Evolutionary conservation across 768 basidiomycete species (phyloP), one percentile per base, ranked within the genome.

Genomic region (Clavaria fumosa): DNA sequence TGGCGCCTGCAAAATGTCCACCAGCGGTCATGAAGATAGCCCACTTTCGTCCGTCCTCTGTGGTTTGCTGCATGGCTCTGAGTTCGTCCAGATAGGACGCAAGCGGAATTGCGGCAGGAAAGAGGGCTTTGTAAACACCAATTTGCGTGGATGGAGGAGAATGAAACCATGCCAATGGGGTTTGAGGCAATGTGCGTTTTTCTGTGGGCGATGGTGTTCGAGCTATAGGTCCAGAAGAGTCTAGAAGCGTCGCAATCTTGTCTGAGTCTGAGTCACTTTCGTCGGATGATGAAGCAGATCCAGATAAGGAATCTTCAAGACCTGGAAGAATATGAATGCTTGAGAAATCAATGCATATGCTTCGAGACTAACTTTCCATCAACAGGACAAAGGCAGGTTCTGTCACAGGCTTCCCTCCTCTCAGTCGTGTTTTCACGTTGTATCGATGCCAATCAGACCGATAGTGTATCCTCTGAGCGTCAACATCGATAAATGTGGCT

Each of bases 401-500:
- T 0, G 72, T 61, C 11, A 89, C 72, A 18, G 75, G 56, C 15
- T 63, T 61, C 7, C 72, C 68, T 4, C 78, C 78, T 35, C 65
- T 60, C 34, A 89, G 59, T 39, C 76, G 75, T 33, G 72, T 68
- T 58, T 93, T 95, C 47, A 90, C 83, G 54, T 97, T 97, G 61
- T 93, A 97, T 41, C 90, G 72, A 66, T 99, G 93, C 95, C 93
- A 97, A 56, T 99, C 93, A 7, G 84, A 85, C 47, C 77, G 75
- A 54, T 84, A 95, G 57, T 97, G 93, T 1, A 60, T 54, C 35
- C 90, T 68, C 48, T 96, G 89, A 41, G 81, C 82, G 23, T 81
- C 74, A 4, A 97, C 69, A 40, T 78, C 75, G 9, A 60, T 45
- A 45, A 97, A 96, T 0, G 58, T 48, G 2, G 70, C 66, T 4